These are phyloP conservation scores for Debaryomyces castellii DNA, from an alignment of 805 yeast genomes.

Conservation along the genomic window DNA sequence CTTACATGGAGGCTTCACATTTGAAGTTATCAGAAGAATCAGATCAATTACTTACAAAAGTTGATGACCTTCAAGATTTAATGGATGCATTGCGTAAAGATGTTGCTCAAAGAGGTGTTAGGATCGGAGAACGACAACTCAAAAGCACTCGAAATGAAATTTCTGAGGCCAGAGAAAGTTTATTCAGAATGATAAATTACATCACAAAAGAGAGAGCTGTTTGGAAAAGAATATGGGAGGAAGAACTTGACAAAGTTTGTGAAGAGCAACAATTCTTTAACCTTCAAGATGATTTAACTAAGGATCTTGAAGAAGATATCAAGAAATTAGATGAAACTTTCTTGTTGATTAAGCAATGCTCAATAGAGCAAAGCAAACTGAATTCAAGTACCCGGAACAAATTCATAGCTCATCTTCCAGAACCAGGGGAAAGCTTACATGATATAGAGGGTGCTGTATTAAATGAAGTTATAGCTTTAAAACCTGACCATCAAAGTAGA, in stretches of 20 bases:
- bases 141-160: slow-evolving; percentile 66
- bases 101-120: slow-evolving; percentile 87
- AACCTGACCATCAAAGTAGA: slow-evolving; percentile 82
- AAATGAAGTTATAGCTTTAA: slow-evolving; percentile 72
- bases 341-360: slow-evolving; percentile 75
- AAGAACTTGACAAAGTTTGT: slow-evolving; percentile 83
- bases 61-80: slow-evolving; percentile 89
- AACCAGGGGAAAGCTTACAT: slow-evolving; percentile 62
- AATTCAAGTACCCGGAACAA: slow-evolving; percentile 42
- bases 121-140: slow-evolving; percentile 74
- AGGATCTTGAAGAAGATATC: slow-evolving; percentile 78
- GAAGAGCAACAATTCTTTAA: slow-evolving; percentile 93
- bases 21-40: slow-evolving; percentile 71
- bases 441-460: slow-evolving; percentile 74
- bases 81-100: slow-evolving; percentile 88
- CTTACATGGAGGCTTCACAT: slow-evolving; percentile 78
- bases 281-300: slow-evolving; percentile 81
- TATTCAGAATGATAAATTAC: slow-evolving; percentile 57
- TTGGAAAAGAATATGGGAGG: slow-evolving; percentile 92
- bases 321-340: slow-evolving; percentile 79
- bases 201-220: slow-evolving; percentile 71
- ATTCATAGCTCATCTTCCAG: slow-evolving; percentile 47
- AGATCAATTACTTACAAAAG: slow-evolving; percentile 68
- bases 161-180: slow-evolving; percentile 49
- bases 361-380: slow-evolving; percentile 71